phyloP scores from a whole-genome alignment of 495 filamentous ascomycete species.

The Hypoxylon subgilvum region DNA sequence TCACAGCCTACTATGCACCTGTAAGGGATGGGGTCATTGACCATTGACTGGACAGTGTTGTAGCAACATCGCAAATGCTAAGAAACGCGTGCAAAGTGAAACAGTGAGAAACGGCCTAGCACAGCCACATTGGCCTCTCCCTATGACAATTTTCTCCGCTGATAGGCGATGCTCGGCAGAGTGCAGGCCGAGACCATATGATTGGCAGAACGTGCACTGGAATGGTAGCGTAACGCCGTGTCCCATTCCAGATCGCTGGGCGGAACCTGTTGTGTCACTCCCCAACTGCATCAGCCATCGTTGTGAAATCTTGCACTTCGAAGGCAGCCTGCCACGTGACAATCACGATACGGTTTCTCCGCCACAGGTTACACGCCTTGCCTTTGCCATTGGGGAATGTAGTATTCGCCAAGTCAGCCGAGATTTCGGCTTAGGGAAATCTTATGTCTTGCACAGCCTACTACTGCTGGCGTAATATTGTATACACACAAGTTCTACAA shows the following conservation, averaged over 20 bases:
- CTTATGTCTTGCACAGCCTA: neutral
- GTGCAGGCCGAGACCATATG: neutral
- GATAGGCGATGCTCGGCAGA: neutral
- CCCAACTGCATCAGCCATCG: neutral
- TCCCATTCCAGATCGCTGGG: constrained; percentile 24
- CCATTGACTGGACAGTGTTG: too few relatives aligned
- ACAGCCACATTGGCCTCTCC: constrained; percentile 30
- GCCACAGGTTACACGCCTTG: neutral
- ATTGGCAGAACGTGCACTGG: constrained; percentile 6
- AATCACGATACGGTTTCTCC: constrained; percentile 10
- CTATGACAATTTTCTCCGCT: neutral
- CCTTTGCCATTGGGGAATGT: too few relatives aligned
- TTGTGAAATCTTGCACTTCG: neutral
- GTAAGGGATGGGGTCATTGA: too few relatives aligned
- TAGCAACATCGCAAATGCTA: too few relatives aligned
- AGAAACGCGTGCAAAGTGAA: constrained; percentile 2
- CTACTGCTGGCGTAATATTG: too few relatives aligned
- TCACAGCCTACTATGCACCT: too few relatives aligned
- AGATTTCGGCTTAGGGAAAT: neutral
- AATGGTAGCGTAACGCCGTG: constrained; percentile 12
- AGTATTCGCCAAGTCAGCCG: too few relatives aligned
- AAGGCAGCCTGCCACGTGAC: constrained; percentile 17
- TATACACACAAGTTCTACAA: too few relatives aligned
- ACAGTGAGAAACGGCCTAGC: constrained; percentile 22
- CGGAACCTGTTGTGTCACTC: constrained; percentile 11